Conservation (phyloP, 2,329 filamentous ascomycete species). For the Paramyrothecium roridum region DNA sequence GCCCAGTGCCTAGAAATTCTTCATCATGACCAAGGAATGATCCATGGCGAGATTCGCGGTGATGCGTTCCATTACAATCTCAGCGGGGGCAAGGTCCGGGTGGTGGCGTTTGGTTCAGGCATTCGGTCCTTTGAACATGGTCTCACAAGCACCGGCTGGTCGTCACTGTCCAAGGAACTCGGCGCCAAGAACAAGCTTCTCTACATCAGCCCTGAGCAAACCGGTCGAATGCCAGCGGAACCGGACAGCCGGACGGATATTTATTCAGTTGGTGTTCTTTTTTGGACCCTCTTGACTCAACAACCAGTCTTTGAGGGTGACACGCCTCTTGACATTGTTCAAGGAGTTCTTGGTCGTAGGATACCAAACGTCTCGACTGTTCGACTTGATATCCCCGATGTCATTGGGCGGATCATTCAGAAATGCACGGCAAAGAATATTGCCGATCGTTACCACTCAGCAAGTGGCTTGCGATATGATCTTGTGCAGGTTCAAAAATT, state of each 20-base stretch:
- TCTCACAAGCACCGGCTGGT: constrained; percentile 82
- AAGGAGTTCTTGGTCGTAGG: constrained; percentile 77
- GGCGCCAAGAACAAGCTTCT: constrained; percentile 86
- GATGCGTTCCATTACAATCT: constrained; percentile 87
- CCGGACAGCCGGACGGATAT: constrained; percentile 92
- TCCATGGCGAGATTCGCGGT: constrained; percentile 86
- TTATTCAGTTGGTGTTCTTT: constrained; percentile 84
- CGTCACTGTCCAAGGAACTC: constrained; percentile 73
- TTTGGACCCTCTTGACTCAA: constrained; percentile 82
- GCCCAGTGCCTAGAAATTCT: constrained; percentile 82
- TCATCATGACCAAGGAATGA: constrained; percentile 82
- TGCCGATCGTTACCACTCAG: constrained; percentile 83
- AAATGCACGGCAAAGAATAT: constrained; percentile 91
- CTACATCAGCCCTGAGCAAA: constrained; percentile 93
- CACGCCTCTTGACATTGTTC: constrained; percentile 84
- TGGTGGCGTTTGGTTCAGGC: constrained; percentile 84
- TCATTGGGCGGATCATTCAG: constrained; percentile 77
- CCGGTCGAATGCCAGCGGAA: constrained; percentile 86
- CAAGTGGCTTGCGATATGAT: constrained; percentile 81
- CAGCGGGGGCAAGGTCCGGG: constrained; percentile 68
- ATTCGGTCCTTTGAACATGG: constrained; percentile 88
- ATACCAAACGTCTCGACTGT: constrained; percentile 74
- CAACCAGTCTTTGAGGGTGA: constrained; percentile 76
- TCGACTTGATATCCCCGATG: constrained; percentile 80
- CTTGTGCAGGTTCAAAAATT: constrained; percentile 70